Base-by-base conservation (phyloP, 768 basidiomycete species). In the Cyathus striatus region DNA sequence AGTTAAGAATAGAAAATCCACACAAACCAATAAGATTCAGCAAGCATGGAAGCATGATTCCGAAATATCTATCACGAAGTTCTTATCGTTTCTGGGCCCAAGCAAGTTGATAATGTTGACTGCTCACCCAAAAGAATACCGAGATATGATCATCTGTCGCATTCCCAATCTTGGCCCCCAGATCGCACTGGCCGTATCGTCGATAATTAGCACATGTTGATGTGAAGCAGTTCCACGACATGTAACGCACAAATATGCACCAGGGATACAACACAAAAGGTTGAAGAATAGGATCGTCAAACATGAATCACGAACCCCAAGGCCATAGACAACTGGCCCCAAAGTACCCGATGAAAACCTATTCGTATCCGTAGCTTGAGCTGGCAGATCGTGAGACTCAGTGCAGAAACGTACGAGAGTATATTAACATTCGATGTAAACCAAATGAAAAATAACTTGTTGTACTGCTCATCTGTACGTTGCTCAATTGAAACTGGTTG, bases 101-200 rank as follows among this genome's bases (percentile, higher is more conserved):
- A 22, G 22, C 22, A 22, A 16, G 16, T n/a, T n/a, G 34, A 9
- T 20, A 14, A 6, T 22, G 30, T 26, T 27, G 12, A 40, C 62
- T n/a, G n/a, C n/a, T 23, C 25, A 68, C 65, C 66, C 65, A 43
- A 66, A 67, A 10, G 66, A 55, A 50, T 66, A 65, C 38, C 58
- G 55, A 2, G 89, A 81, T 34, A 79, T 75, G 20, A 90, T 79
- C 86, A 93, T 90, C 52, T 91, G 89, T 13, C 92, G 75, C 69
- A 93, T 78, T 9, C 92, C 92, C 0, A 89, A 67, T 58, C 81
- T 83, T 0, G 91, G 87, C 14, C 92, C 90, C 78, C 86, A 90
- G 17, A 83, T 88, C 13, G 68, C 54, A 20, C 72, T 72, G 39
- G 23, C n/a, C 23, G 42, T 40, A 22, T 22, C 23, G 16, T 10